These are phyloP conservation scores for Cordyceps cicadae DNA, from an alignment of 2,329 filamentous ascomycete genomes.

Conservation along the genomic window DNA sequence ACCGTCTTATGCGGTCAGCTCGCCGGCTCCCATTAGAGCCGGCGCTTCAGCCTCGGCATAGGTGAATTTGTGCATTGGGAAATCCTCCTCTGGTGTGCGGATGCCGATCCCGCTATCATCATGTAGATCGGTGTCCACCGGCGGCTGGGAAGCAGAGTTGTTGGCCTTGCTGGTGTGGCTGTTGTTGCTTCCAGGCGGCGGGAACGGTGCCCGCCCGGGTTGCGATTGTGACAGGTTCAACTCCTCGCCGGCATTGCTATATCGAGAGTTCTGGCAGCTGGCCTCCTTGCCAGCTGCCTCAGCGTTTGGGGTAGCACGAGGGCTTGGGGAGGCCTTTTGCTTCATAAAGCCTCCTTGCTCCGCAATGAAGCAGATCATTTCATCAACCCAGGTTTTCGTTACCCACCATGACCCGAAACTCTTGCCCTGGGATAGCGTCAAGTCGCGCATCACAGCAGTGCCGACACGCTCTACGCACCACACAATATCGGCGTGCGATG, in stretches of 20 bases:
- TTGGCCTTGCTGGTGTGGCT: constrained; percentile 14
- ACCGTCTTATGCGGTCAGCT: constrained; percentile 18
- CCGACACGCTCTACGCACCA: constrained; percentile 69
- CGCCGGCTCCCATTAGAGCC: constrained; percentile 24
- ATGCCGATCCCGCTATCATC: constrained; percentile 73
- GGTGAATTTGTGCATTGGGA: constrained; percentile 51
- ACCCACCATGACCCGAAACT: constrained; percentile 93
- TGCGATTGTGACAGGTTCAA: constrained; percentile 40
- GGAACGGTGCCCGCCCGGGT: constrained; percentile 42
- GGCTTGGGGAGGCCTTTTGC: constrained; percentile 35
- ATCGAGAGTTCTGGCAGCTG: constrained; percentile 28
- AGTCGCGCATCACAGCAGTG: constrained; percentile 69
- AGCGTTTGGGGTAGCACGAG: constrained; percentile 24
- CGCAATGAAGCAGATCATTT: constrained; percentile 85
- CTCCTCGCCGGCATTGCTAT: constrained; percentile 39
- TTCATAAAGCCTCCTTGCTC: constrained; percentile 84
- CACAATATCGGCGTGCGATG: constrained; percentile 63
- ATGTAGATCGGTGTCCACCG: constrained; percentile 39
- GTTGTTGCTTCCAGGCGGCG: constrained; percentile 33
- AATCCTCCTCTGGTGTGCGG: constrained; percentile 57
- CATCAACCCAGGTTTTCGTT: constrained; percentile 89
- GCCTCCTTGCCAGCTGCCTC: constrained; percentile 28
- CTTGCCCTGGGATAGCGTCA: constrained; percentile 68
- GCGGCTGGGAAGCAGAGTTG: constrained; percentile 15
- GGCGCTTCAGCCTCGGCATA: constrained; percentile 32